phyloP scores from a whole-genome alignment of 2,329 filamentous ascomycete genomes.

The Aspergillus sp. region DNA sequence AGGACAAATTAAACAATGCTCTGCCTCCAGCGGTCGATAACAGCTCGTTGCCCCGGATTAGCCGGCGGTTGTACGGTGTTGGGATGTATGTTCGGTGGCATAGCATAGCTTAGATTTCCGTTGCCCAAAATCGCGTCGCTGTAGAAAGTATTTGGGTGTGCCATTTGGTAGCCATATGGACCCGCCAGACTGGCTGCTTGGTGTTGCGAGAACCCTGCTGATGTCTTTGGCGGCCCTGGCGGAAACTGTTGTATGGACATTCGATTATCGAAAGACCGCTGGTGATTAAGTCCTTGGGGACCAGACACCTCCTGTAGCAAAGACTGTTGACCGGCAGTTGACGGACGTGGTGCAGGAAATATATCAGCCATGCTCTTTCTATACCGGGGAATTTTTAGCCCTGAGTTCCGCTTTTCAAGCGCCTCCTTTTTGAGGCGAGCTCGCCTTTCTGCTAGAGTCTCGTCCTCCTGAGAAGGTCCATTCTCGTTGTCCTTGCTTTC shows the following conservation, averaged over 20 bases:
- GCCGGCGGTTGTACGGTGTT: conserved; percentile 37
- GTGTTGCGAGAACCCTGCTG: conserved; percentile 15
- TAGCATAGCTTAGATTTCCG: conserved; percentile 28
- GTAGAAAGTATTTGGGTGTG: conserved; percentile 28
- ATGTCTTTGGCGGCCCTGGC: conserved; percentile 18
- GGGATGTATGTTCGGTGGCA: conserved; percentile 24
- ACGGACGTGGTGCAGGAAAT: conserved; percentile 54
- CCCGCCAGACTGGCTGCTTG: conserved; percentile 20
- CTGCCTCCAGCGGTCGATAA: conserved; percentile 62
- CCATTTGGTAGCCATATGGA: conserved; percentile 28
- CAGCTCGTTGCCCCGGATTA: conserved; percentile 53
- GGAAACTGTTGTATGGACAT: conserved; percentile 34
- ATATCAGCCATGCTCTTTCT: conserved; percentile 49
- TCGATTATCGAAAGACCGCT: conserved; percentile 23
- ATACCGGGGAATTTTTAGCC: conserved; percentile 29
- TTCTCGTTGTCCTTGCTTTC: conserved; percentile 22
- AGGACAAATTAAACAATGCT: conserved; percentile 30
- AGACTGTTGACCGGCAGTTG: conserved; percentile 30
- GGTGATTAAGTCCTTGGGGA: conserved; percentile 18
- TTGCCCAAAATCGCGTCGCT: conserved; percentile 29
- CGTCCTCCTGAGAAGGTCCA: conserved; percentile 35
- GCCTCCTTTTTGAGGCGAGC: conserved; percentile 46
- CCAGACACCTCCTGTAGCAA: conserved; percentile 21
- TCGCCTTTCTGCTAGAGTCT: conserved; percentile 49
- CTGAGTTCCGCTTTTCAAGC: conserved; percentile 22